Evolutionary conservation across 495 filamentous ascomycete species (phyloP).

Genomic region (Patellaria atrata): DNA sequence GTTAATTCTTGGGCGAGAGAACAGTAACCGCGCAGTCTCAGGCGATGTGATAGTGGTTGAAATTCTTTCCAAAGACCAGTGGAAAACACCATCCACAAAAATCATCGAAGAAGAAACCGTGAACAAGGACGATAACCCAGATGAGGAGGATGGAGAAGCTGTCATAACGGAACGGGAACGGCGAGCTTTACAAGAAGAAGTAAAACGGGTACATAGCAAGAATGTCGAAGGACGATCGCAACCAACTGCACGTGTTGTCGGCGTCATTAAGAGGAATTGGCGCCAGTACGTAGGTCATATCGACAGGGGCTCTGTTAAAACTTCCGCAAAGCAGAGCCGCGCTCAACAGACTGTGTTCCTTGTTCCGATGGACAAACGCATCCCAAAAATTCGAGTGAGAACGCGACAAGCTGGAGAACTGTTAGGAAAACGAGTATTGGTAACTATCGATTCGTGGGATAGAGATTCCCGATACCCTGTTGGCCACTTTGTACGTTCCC

Average conservation of each 20-base stretch:
- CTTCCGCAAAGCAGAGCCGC: slow-evolving; percentile 52
- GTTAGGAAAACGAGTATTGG: slow-evolving; percentile 81
- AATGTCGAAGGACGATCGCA: slow-evolving; percentile 64
- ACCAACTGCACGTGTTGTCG: slow-evolving; percentile 86
- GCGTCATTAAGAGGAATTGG: slow-evolving; percentile 90
- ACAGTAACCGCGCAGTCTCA: slow-evolving; percentile 84
- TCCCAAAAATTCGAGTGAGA: slow-evolving; percentile 86
- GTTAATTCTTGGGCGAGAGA: slow-evolving; percentile 82
- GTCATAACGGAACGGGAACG: slow-evolving; percentile 76
- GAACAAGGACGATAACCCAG: slow-evolving; percentile 84
- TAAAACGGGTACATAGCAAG: slow-evolving; percentile 69
- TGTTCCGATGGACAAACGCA: slow-evolving; percentile 91
- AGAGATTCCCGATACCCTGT: slow-evolving; percentile 80
- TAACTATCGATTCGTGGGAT: slow-evolving; percentile 92
- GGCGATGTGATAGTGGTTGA: slow-evolving; percentile 89
- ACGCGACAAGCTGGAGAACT: slow-evolving; percentile 81
- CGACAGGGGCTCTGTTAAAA: slow-evolving; percentile 68
- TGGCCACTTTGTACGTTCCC: slow-evolving; percentile 83
- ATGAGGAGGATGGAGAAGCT: slow-evolving; percentile 58
- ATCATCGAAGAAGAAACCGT: slow-evolving; percentile 89
- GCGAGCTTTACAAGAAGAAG: slow-evolving; percentile 76
- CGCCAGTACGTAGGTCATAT: slow-evolving; percentile 93
- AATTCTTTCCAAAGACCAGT: slow-evolving; percentile 81
- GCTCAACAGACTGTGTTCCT: slow-evolving; percentile 87
- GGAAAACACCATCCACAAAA: slow-evolving; percentile 89